phyloP scores from a whole-genome alignment of 1,139 yeast species.

The Keqinozyma sinolaborantium region DNA sequence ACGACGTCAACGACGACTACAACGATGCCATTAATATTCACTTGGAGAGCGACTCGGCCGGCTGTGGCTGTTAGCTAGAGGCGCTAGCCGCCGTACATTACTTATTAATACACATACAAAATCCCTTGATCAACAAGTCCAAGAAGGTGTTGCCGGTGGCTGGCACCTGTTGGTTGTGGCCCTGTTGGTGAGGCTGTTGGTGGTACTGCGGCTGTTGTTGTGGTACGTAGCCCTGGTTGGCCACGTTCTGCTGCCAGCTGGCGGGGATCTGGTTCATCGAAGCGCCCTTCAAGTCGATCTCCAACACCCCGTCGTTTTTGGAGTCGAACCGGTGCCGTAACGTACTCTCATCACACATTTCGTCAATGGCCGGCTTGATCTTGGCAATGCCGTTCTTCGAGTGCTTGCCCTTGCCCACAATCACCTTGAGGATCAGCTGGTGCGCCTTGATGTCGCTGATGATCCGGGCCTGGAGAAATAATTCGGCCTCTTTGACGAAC shows the following conservation, averaged over 20 bases:
- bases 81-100: conserved; percentile 4
- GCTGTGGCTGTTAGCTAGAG: conserved; percentile 64
- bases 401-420: conserved; percentile 94
- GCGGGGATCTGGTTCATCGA: conserved; percentile 45
- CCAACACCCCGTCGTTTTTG: conserved; percentile 76
- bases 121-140: conserved; percentile 26
- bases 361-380: conserved; percentile 84
- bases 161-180: conserved; percentile 12
- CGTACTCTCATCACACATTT: conserved; percentile 63
- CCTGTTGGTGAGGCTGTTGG: conserved; percentile 22
- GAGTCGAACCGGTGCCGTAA: conserved; percentile 61
- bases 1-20: conserved; percentile 71
- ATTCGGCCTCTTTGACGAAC: conserved; percentile 83
- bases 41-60: conserved; percentile 73
- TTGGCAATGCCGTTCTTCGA: conserved; percentile 81
- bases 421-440: conserved; percentile 59
- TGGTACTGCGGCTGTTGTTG: conserved; percentile 17
- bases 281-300: conserved; percentile 54
- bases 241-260: conserved; percentile 34
- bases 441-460: conserved; percentile 59
- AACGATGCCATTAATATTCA: conserved; percentile 95
- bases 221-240: conserved; percentile 8
- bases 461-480: conserved; percentile 69
- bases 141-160: conserved; percentile 23
- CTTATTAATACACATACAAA: conserved; percentile 30